A percentile compares a stretch with the other conserved stretches of the same genome.
phyloP scores from a whole-genome alignment of 257 asterid species.

The Solanum sparsipilum region DNA sequence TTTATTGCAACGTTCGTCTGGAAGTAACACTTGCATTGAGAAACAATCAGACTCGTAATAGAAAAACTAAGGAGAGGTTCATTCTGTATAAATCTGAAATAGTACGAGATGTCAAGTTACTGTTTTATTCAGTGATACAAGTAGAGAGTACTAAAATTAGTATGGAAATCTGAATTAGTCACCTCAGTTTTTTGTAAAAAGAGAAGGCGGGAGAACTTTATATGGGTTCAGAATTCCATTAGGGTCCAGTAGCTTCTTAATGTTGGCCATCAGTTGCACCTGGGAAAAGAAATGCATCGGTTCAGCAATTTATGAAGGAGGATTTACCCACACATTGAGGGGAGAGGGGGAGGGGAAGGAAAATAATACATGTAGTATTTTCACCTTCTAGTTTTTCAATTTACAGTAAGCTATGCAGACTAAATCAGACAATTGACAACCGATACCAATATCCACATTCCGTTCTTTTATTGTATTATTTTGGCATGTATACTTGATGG shows the following conservation, averaged over 20 bases:
- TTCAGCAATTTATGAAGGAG: neutral
- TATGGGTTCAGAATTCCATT: constrained; percentile 89
- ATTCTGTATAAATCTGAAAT: neutral
- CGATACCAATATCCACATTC: neutral
- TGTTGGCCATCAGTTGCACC: constrained; percentile 77
- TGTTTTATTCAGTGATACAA: neutral
- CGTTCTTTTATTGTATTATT: neutral
- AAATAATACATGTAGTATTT: neutral
- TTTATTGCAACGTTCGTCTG: too few species aligned
- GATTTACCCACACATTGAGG: neutral
- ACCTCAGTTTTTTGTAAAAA: constrained; percentile 18
- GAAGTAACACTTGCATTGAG: neutral
- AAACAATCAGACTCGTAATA: neutral
- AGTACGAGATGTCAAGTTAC: neutral
- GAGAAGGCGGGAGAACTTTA: constrained; percentile 73
- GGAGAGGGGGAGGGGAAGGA: neutral
- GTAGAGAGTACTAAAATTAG: neutral
- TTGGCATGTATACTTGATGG: neutral
- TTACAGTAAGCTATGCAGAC: neutral
- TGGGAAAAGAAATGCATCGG: constrained; percentile 7
- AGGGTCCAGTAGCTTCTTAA: constrained; percentile 85
- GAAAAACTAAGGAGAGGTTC: neutral
- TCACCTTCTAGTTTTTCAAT: neutral
- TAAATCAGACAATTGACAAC: neutral
- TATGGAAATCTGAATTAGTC: neutral